These are phyloP conservation scores for Pistacia integerrima DNA, from an alignment of 345 rosid genomes.

Conservation along the genomic window DNA sequence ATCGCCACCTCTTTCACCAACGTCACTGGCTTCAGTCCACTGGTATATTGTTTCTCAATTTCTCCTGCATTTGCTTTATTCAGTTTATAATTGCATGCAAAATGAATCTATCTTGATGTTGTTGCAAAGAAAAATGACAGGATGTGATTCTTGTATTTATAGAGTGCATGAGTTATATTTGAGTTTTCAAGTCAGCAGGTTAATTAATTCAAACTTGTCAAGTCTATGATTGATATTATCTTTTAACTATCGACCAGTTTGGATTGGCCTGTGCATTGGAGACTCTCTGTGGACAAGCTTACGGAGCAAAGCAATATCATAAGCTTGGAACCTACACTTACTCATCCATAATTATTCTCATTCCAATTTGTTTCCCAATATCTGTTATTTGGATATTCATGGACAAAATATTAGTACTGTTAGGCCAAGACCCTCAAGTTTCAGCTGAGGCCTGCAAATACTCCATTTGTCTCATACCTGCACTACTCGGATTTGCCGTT, in stretches of 20 bases:
- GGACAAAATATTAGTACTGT: slow-evolving; percentile 40
- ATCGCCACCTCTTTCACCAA: slow-evolving; percentile 30
- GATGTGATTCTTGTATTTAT: no score
- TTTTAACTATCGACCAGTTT: slow-evolving; percentile 20
- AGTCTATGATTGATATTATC: no score
- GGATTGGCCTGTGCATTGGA: slow-evolving; percentile 66
- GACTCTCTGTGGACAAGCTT: slow-evolving; percentile 68
- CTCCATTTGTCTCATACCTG: slow-evolving; percentile 47
- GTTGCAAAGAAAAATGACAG: no score
- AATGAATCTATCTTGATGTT: no score
- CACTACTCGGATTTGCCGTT: slow-evolving; percentile 41
- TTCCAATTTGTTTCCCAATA: slow-evolving; percentile 38
- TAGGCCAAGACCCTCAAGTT: slow-evolving; percentile 47
- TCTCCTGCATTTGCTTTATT: not conserved
- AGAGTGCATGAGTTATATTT: no score
- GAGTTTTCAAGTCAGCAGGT: no score
- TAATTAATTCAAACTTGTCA: no score
- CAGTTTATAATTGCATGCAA: no score
- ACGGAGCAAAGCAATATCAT: slow-evolving; percentile 56
- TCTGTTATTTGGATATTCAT: slow-evolving; percentile 43
- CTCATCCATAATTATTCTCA: slow-evolving; percentile 34
- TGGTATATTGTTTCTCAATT: not conserved
- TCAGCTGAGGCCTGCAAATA: slow-evolving; percentile 45
- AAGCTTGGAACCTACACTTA: slow-evolving; percentile 47
- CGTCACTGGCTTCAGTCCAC: slow-evolving; percentile 30